These are phyloP conservation scores for Pholiota conissans DNA, from an alignment of 768 basidiomycete genomes.

Conservation along the genomic window DNA sequence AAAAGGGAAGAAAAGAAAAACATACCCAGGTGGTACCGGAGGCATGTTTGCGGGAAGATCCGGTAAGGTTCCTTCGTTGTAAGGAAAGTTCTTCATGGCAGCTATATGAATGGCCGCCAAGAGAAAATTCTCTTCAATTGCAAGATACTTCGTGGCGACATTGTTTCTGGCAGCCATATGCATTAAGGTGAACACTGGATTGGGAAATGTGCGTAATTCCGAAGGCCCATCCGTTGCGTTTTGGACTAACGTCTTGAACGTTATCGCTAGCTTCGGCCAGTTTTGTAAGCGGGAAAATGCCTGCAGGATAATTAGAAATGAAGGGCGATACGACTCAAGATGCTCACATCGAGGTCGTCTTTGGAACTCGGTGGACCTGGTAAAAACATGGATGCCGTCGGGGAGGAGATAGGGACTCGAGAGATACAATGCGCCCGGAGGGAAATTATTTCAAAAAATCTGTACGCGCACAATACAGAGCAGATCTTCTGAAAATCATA, in stretches of 20 bases:
- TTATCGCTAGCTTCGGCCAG: not conserved
- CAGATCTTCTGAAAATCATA: not conserved
- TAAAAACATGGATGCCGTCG: not conserved
- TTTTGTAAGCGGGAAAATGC: not conserved
- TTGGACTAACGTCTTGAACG: not conserved
- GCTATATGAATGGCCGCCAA: not conserved
- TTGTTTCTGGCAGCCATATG: not conserved
- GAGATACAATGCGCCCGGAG: not conserved
- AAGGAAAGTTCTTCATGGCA: not conserved
- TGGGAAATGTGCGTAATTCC: not conserved
- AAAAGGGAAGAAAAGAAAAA: not conserved
- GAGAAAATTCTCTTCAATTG: not conserved
- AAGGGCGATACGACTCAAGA: not conserved
- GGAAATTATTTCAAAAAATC: not conserved
- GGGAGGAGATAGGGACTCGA: not conserved
- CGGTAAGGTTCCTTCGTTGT: not conserved
- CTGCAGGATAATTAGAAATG: not conserved
- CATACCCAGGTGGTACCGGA: not conserved
- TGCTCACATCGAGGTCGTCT: not conserved
- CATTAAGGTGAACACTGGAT: not conserved
- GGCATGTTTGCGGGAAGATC: not conserved
- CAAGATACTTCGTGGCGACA: not conserved
- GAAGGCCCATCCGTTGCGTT: not conserved
- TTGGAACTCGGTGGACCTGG: not conserved
- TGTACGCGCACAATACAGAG: not conserved